These are phyloP conservation scores for Tuber brumale DNA, from an alignment of 495 filamentous ascomycete species.

Conservation along the genomic window DNA sequence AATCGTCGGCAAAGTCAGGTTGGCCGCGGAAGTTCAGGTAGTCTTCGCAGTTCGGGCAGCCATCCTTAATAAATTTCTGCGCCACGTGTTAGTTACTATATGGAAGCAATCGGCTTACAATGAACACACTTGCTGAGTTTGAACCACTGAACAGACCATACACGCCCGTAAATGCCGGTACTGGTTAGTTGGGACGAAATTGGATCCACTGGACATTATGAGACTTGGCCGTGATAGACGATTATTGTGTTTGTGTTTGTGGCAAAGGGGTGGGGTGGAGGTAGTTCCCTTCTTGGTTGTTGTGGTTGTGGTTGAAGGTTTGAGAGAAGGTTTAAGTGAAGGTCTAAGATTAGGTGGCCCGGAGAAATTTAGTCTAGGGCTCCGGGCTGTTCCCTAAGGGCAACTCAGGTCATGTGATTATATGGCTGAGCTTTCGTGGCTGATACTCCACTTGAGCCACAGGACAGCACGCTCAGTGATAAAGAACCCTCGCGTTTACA, in stretches of 20 bases:
- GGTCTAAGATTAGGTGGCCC: constrained; percentile 35
- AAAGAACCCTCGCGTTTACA: not conserved
- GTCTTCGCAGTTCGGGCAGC: constrained; percentile 93
- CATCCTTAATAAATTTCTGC: constrained; percentile 72
- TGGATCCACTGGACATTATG: constrained; percentile 46
- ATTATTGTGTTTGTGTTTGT: not conserved
- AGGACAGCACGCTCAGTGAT: not conserved
- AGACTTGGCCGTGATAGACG: not conserved
- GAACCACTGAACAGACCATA: constrained; percentile 95
- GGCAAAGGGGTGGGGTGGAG: not conserved
- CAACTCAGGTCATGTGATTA: not conserved
- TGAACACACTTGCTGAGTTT: constrained; percentile 59
- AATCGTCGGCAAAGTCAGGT: constrained; percentile 74
- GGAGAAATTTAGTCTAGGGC: not conserved
- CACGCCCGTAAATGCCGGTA: constrained; percentile 84
- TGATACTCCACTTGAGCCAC: not conserved
- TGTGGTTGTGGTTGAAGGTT: constrained; percentile 45
- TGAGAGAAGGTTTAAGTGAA: constrained; percentile 45
- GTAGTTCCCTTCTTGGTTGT: constrained; percentile 13
- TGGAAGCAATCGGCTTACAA: not conserved
- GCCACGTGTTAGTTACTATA: not conserved
- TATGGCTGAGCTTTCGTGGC: not conserved
- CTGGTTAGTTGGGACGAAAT: constrained; percentile 58
- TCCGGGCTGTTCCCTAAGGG: not conserved
- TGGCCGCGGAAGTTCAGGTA: constrained; percentile 75